A percentile compares a stretch with the other conserved stretches of the same genome.
phyloP scores from a whole-genome alignment of 352 stramenopile species.

The Phytopythium helicoides region DNA sequence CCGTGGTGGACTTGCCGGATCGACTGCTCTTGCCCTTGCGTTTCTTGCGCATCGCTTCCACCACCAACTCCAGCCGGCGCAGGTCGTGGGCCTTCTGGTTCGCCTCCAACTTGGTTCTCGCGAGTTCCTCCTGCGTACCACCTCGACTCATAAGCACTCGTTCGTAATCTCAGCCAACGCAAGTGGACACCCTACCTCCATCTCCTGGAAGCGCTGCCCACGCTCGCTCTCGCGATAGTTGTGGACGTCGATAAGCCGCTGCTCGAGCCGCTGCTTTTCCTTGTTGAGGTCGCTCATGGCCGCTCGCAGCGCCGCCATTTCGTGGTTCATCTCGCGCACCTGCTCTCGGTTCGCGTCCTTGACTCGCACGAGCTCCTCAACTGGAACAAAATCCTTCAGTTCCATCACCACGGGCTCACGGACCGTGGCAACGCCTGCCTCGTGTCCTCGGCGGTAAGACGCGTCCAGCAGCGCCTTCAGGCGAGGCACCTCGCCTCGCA shows the following conservation, averaged over 20 bases:
- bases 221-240: slow-evolving; percentile 71
- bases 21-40: slow-evolving; percentile 35
- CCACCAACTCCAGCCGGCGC: slow-evolving; percentile 37
- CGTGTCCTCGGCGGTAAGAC: slow-evolving; percentile 18
- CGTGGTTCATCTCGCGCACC: slow-evolving; percentile 25
- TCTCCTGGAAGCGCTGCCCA: slow-evolving; percentile 50
- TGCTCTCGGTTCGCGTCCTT: slow-evolving; percentile 43
- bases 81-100: slow-evolving; percentile 49
- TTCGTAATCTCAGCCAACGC: background rate
- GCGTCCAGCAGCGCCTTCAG: slow-evolving; percentile 30
- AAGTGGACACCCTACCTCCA: slow-evolving; percentile 33
- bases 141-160: background rate
- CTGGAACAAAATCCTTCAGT: slow-evolving; percentile 62
- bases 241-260: slow-evolving; percentile 63
- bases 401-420: slow-evolving; percentile 44
- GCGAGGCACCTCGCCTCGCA: slow-evolving; percentile 43
- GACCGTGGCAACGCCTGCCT: slow-evolving; percentile 17
- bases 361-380: slow-evolving; percentile 51
- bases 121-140: slow-evolving; percentile 34
- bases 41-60: slow-evolving; percentile 34
- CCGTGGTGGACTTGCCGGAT: slow-evolving; percentile 1
- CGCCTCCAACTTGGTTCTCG: slow-evolving; percentile 46
- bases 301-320: slow-evolving; percentile 23
- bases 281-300: slow-evolving; percentile 40
- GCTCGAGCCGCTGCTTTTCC: slow-evolving; percentile 58